Base-by-base conservation (phyloP, 352 stramenopile species). In the Phytophthora ohioensis region DNA sequence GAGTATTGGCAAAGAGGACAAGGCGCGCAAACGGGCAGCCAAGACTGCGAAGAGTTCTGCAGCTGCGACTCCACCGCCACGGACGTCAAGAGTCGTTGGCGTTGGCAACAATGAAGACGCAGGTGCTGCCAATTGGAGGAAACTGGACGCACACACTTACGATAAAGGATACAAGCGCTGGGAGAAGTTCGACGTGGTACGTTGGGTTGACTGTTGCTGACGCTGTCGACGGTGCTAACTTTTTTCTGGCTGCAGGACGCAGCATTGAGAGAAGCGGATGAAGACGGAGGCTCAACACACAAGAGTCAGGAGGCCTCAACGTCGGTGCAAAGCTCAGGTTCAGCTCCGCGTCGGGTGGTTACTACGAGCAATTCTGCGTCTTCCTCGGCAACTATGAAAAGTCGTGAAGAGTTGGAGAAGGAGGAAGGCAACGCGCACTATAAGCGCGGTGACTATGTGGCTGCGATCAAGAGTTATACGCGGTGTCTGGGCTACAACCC, bases 351-450 rank as follows among this genome's bases (percentile, higher is more conserved):
- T 47, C 58, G 34, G 41, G 31, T 67, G 38, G 30, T 39, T 42
- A 30, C 62, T 63, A 62, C 47, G 11, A 73, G 7, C 11, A 69
- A 57, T 10, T 4, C 34, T 41, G 10, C 48, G 35, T 12, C 46
- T 3, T 36, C 57, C 49, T 39, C 36, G 11, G n/a, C n/a, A 12
- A 53, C 46, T 3, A 49, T 43, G 7, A 69, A 78, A 56, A 73
- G 34, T 63, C 81, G 87, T 31, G 85, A 92, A 27, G 76, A 91
- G 15, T 61, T 94, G 11, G 94, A 98, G 60, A 82, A 84, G 12
- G 82, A 96, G 64, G 96, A 98, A 57, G 96, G 96, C 10, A 99
- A 99, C 67, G 90, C 89, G 34, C 91, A 93, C 68, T 98, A 98
- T 76, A 90, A 91, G 31, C 79, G 75, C 3, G 81, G 84, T 1